Percentiles rank a stretch among this genome's conserved stretches.
phyloP scores from a whole-genome alignment of 495 filamentous ascomycete species.

The Penicillium bovifimosum region DNA sequence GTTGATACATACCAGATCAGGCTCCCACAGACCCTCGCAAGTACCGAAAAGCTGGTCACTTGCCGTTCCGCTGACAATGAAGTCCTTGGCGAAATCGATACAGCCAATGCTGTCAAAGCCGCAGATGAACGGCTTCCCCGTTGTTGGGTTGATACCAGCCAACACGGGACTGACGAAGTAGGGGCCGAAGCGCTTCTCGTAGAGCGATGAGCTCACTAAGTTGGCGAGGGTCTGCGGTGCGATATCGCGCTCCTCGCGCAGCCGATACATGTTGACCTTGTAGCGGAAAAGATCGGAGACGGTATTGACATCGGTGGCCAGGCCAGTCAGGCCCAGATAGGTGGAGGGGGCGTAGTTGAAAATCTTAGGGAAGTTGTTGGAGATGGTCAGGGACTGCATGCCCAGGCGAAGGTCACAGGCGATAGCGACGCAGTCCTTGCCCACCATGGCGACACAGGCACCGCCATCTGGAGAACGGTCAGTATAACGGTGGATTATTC shows the following conservation, averaged over 20 bases:
- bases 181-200: constrained; percentile 92
- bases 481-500: constrained; percentile 16
- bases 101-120: constrained; percentile 99
- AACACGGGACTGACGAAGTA: constrained; percentile 94
- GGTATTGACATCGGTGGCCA: constrained; percentile 91
- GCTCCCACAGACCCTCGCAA: constrained; percentile 97
- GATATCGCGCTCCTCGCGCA: constrained; percentile 95
- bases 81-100: constrained; percentile 98
- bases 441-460: constrained; percentile 95
- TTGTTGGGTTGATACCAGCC: constrained; percentile 88
- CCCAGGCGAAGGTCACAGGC: constrained; percentile 98
- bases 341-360: constrained; percentile 89
- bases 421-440: constrained; percentile 99
- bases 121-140: constrained; percentile 92
- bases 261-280: constrained; percentile 99
- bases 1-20: constrained; percentile 67
- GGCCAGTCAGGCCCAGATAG: constrained; percentile 93
- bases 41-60: constrained; percentile 97
- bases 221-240: constrained; percentile 92
- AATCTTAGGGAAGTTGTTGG: constrained; percentile 99
- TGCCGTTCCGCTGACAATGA: constrained; percentile 94
- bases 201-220: constrained; percentile 81
- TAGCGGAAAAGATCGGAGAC: constrained; percentile 97
- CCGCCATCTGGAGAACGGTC: constrained; percentile 67
- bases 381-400: constrained; percentile 91